A percentile compares a stretch with the other conserved stretches of the same genome.
phyloP scores from a whole-genome alignment of 1,284 basidiomycete genomes.

The Ceratorhiza oryzae-sativae region DNA sequence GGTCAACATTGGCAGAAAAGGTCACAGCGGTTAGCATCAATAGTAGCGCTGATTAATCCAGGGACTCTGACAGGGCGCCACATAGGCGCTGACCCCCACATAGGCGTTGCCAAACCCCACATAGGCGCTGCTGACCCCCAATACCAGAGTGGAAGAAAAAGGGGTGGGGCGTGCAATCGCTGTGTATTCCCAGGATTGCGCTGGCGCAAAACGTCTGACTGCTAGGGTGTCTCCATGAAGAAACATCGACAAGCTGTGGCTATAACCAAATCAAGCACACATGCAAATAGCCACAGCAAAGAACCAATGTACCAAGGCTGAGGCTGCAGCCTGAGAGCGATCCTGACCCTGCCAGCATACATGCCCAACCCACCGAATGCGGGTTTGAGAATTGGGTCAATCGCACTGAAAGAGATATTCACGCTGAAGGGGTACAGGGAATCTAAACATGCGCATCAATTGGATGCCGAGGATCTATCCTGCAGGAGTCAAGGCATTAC shows the following conservation, averaged over 20 bases:
- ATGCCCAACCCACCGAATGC: conserved; percentile 66
- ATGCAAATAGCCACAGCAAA: no score
- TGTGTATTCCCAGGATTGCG: conserved; percentile 80
- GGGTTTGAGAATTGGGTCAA: conserved; percentile 68
- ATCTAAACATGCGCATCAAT: background rate
- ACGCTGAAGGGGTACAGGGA: conserved; percentile 54
- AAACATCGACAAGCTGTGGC: conserved; percentile 80
- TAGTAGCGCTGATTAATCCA: no score
- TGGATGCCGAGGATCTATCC: no score
- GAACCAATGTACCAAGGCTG: conserved; percentile 63
- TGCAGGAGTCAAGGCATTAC: conserved; percentile 57
- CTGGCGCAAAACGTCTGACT: conserved; percentile 72
- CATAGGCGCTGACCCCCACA: no score
- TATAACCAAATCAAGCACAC: no score
- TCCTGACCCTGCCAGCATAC: conserved; percentile 79
- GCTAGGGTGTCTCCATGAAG: conserved; percentile 84
- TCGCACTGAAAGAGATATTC: conserved; percentile 63
- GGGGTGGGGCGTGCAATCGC: conserved; percentile 59
- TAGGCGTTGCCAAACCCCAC: no score
- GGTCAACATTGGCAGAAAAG: no score
- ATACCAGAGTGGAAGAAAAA: no score
- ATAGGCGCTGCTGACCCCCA: no score
- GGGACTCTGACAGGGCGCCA: no score
- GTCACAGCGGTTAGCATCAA: no score
- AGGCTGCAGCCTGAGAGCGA: conserved; percentile 81